These are phyloP conservation scores for Phytopythium oedochilum DNA, from an alignment of 352 stramenopile genomes.

Conservation along the genomic window DNA sequence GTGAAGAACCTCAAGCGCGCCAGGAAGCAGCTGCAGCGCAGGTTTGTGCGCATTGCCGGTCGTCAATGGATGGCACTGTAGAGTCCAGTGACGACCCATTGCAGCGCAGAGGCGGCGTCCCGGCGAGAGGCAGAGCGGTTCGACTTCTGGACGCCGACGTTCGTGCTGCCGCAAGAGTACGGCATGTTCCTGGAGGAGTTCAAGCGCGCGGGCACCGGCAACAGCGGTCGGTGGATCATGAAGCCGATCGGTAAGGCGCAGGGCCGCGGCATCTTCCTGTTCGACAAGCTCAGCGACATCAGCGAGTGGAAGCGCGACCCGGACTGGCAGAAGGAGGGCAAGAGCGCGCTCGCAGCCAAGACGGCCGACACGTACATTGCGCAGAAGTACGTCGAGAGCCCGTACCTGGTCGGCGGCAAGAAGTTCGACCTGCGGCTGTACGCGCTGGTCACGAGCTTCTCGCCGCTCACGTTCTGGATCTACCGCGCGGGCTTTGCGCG, in stretches of 20 bases:
- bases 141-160: slow-evolving; percentile 91
- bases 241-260: slow-evolving; percentile 92
- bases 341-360: slow-evolving; percentile 13
- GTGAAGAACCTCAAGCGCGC: slow-evolving; percentile 94
- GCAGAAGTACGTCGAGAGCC: slow-evolving; percentile 92
- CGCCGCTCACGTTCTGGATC: slow-evolving; percentile 90
- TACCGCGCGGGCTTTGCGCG: slow-evolving; percentile 89
- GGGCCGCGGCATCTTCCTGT: slow-evolving; percentile 93
- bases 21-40: slow-evolving; percentile 62
- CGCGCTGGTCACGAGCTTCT: slow-evolving; percentile 89
- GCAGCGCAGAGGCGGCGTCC: slow-evolving; percentile 9
- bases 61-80: no score
- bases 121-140: slow-evolving; percentile 31
- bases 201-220: slow-evolving; percentile 54
- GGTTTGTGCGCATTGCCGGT: no score
- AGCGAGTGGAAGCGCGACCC: slow-evolving; percentile 92
- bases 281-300: slow-evolving; percentile 92
- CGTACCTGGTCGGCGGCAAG: slow-evolving; percentile 92
- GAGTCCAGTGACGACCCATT: no score
- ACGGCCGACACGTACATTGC: slow-evolving; percentile 90
- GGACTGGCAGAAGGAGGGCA: slow-evolving; percentile 66
- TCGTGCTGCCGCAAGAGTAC: slow-evolving; percentile 92
- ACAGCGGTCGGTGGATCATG: slow-evolving; percentile 94
- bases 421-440: slow-evolving; percentile 96
- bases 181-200: slow-evolving; percentile 95